Conservation (phyloP, 1,284 basidiomycete species). For the Retiboletus flavoniger region DNA sequence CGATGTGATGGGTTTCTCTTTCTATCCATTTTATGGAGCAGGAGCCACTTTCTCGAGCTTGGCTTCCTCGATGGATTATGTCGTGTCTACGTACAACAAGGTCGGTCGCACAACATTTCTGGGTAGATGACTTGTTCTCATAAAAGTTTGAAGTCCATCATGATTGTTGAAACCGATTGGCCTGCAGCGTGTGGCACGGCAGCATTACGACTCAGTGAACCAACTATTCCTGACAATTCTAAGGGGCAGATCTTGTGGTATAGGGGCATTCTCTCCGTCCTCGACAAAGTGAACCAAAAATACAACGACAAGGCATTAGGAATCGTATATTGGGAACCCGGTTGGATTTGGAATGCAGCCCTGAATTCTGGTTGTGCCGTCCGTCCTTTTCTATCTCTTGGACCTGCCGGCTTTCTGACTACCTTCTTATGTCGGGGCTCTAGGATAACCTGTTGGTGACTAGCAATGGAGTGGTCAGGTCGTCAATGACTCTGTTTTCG, state of each 20-base stretch:
- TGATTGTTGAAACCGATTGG: slow-evolving; percentile 15
- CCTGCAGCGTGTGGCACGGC: slow-evolving; percentile 8
- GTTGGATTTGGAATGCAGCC: slow-evolving; percentile 2
- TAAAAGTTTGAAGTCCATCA: slow-evolving; percentile 4
- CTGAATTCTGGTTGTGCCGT: slow-evolving; percentile 8
- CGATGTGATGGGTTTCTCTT: slow-evolving; percentile 9
- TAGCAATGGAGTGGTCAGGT: neutral
- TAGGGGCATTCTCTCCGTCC: neutral
- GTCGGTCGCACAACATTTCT: neutral
- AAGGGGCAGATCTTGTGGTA: slow-evolving; percentile 10
- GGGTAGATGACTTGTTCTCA: neutral
- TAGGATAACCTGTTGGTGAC: slow-evolving; percentile 11
- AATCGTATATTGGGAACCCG: slow-evolving; percentile 15
- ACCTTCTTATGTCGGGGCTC: neutral
- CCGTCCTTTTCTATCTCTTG: neutral
- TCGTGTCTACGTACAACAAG: slow-evolving; percentile 12
- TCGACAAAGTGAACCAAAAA: neutral
- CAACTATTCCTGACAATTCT: neutral
- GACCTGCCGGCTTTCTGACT: neutral
- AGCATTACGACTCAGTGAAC: slow-evolving; percentile 7
- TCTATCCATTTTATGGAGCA: slow-evolving; percentile 11
- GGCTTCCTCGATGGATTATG: neutral
- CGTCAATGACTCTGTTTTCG: slow-evolving; percentile 10
- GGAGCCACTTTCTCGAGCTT: slow-evolving; percentile 5
- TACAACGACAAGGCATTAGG: slow-evolving; percentile 6